Conservation (phyloP, 495 filamentous ascomycete species). For the Pyrenula aspistea region DNA sequence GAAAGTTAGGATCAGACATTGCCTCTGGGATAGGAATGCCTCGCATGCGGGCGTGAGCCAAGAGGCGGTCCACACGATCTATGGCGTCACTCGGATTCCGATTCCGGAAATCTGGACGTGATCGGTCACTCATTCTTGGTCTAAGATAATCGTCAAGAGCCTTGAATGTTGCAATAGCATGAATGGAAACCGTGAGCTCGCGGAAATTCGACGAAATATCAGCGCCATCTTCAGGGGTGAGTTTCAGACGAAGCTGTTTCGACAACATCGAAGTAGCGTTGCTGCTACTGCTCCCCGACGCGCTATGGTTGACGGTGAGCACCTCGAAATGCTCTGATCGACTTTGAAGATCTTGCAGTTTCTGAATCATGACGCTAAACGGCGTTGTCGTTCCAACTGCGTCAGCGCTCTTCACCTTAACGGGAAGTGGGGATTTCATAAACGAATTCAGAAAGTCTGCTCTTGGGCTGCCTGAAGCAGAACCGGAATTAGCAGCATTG, state of each 20-base stretch:
- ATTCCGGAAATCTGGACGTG: slow-evolving; percentile 47
- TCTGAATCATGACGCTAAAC: slow-evolving; percentile 84
- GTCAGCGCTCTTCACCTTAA: slow-evolving; percentile 47
- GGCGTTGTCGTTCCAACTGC: slow-evolving; percentile 60
- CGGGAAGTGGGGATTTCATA: slow-evolving; percentile 61
- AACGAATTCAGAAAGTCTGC: slow-evolving; percentile 89
- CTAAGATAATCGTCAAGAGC: slow-evolving; percentile 92
- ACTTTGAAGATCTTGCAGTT: slow-evolving; percentile 90
- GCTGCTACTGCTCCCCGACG: slow-evolving; percentile 81
- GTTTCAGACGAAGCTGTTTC: slow-evolving; percentile 83
- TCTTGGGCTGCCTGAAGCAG: slow-evolving; percentile 45
- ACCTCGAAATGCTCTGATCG: slow-evolving; percentile 98
- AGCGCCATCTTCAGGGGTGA: slow-evolving; percentile 82
- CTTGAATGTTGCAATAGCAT: slow-evolving; percentile 97
- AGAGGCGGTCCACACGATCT: slow-evolving; percentile 25
- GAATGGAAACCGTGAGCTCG: slow-evolving; percentile 95
- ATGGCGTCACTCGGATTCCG: slow-evolving; percentile 7
- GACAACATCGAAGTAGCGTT: slow-evolving; percentile 92
- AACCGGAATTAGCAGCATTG: neutral
- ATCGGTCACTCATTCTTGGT: slow-evolving; percentile 73
- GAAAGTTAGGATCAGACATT: neutral
- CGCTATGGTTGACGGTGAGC: slow-evolving; percentile 84
- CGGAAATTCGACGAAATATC: slow-evolving; percentile 75
- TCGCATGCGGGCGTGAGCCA: slow-evolving; percentile 1
- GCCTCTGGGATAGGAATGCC: slow-evolving; percentile 10